Percentiles rank a stretch among this genome's conserved stretches.
Evolutionary conservation across 1,284 basidiomycete species (phyloP).

Genomic region (Vanrija sp.): DNA sequence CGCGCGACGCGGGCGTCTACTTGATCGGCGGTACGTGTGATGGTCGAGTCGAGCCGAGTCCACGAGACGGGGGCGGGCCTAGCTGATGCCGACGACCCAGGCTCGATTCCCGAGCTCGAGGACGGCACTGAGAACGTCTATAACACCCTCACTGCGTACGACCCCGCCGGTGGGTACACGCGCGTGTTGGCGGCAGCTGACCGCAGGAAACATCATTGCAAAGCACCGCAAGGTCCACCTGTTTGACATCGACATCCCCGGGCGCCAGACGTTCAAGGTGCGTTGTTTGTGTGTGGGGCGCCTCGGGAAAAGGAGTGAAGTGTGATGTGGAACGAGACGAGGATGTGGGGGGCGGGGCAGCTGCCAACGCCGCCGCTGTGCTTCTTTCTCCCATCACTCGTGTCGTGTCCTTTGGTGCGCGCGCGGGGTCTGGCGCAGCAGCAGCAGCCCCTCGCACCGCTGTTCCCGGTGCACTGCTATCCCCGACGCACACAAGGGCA

Average conservation of each 20-base stretch:
- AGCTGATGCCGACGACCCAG: conserved; percentile 50
- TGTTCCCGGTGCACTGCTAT: neutral
- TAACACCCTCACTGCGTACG: conserved; percentile 89
- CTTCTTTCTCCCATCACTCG: neutral
- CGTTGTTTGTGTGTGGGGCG: conserved; percentile 15
- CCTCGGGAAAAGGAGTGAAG: too few species aligned
- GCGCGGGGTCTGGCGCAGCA: too few species aligned
- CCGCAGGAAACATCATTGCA: conserved; percentile 77
- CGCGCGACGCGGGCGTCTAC: conserved; percentile 78
- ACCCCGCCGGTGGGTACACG: conserved; percentile 62
- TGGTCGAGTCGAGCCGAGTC: neutral
- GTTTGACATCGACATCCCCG: conserved; percentile 97
- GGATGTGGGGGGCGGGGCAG: too few species aligned
- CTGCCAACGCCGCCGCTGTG: too few species aligned
- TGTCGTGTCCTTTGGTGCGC: too few species aligned
- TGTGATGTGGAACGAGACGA: too few species aligned
- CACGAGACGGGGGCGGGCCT: too few species aligned
- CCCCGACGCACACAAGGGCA: neutral
- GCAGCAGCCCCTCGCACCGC: too few species aligned
- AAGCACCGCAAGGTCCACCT: conserved; percentile 92
- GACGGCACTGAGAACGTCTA: conserved; percentile 64
- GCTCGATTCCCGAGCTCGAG: conserved; percentile 84
- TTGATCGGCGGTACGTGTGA: conserved; percentile 73
- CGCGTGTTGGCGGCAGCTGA: neutral
- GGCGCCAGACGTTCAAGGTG: conserved; percentile 93